phyloP scores from a whole-genome alignment of 768 basidiomycete genomes.

The Lactifluus volemus region DNA sequence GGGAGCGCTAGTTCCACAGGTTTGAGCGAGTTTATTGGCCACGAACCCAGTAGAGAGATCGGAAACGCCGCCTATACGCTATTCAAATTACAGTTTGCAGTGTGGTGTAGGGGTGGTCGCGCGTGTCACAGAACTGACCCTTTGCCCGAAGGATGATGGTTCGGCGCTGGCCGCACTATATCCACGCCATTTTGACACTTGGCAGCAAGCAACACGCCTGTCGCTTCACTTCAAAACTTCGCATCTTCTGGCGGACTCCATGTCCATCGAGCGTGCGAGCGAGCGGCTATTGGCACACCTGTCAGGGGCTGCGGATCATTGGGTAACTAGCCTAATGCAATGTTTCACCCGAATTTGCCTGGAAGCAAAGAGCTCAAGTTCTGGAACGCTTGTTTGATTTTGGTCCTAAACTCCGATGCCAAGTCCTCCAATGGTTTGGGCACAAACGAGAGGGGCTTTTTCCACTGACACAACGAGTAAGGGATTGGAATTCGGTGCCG shows the following conservation, averaged over 20 bases:
- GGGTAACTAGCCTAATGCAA: not conserved
- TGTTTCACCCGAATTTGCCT: not conserved
- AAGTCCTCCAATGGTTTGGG: too few species aligned
- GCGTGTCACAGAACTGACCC: not conserved
- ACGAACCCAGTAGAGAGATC: not conserved
- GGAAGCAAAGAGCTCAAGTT: not conserved
- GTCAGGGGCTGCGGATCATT: slow-evolving; percentile 2
- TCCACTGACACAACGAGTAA: not conserved
- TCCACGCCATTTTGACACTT: not conserved
- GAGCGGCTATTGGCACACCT: not conserved
- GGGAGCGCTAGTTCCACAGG: not conserved
- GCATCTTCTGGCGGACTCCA: not conserved
- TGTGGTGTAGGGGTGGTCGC: not conserved
- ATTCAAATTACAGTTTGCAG: not conserved
- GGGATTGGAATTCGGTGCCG: not conserved
- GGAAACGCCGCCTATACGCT: not conserved
- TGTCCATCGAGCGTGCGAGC: not conserved
- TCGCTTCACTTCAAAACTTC: not conserved
- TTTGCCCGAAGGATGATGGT: not conserved
- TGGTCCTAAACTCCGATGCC: not conserved
- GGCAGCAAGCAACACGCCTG: not conserved
- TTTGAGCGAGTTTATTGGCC: too few species aligned
- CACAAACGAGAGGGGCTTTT: not conserved
- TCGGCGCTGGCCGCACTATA: not conserved
- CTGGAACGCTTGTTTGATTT: not conserved